Evolutionary conservation across 345 rosid genomes (phyloP), one percentile per base, ranked within the genome.

Genomic region (Raphanus raphanistrum): DNA sequence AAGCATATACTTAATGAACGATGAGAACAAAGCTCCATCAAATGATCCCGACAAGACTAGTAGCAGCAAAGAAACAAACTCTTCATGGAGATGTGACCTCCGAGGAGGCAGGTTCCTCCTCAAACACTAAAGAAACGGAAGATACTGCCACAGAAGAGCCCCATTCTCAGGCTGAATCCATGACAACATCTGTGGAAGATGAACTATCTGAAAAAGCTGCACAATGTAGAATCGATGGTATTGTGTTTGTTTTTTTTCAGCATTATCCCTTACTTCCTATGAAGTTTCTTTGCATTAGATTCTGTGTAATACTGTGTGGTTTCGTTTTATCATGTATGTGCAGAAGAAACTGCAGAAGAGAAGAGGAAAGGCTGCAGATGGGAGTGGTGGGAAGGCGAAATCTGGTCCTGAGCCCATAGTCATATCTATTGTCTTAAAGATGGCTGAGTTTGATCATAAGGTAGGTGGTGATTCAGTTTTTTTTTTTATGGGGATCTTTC

Each of bases 361-460:
- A 84, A 67, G 66, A 79, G 71, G 67, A 61, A 28, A 61, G 10
- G 71, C n/a, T 54, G 57, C 59, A 11, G 77, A 60, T 8, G 85
- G 76, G 79, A 59, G 63, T 72, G 72, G 63, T 72, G 72, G 68
- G 1, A 90, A 86, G 75, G 85, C 83, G 65, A 95, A 91, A 82
- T 76, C 89, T 70, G 91, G 91, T 72, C 82, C 91, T 0, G 87
- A 96, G 57, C 93, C 99, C 2, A 86, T 96, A 74, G 82, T 96
- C 55, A 79, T 96, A 71, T 96, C 99, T 48, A 88, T 93, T 69
- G 90, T 93, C 71, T 81, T 93, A 57, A 93, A 89, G 87, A 96
- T 96, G 99, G 87, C 92, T 65, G 91, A 89, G 79, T 96, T 96
- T 65, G 97, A 96, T 75, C 99, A 96, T 73, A 89, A 93, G 96